A percentile compares a stretch with the other conserved stretches of the same genome.
Evolutionary conservation across 2,329 filamentous ascomycete species (phyloP).

Genomic region (Penicillium sp.): DNA sequence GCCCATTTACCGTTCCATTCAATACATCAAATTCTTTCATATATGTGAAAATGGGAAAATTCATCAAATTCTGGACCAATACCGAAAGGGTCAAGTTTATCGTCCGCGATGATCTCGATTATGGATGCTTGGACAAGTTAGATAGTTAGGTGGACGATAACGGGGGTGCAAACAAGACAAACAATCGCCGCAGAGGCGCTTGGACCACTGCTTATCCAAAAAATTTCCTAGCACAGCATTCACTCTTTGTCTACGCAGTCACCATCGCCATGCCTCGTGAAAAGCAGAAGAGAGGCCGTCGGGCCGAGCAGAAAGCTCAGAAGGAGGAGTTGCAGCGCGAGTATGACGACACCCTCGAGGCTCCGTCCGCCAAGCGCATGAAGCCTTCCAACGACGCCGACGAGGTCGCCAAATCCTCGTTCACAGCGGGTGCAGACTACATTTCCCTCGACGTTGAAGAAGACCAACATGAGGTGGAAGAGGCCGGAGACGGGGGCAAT

Average conservation of each 20-base stretch:
- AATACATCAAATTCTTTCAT: too few relatives aligned
- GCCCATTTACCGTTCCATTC: too few relatives aligned
- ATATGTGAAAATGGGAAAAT: too few relatives aligned
- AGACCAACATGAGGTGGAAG: conserved; percentile 9
- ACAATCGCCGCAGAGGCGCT: conserved; percentile 31
- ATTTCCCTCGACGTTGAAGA: conserved; percentile 38
- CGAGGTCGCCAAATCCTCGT: conserved; percentile 21
- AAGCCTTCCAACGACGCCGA: conserved; percentile 33
- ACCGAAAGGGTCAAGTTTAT: too few relatives aligned
- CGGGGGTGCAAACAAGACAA: conserved; percentile 34
- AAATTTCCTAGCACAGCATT: conserved; percentile 25
- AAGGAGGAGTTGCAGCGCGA: conserved; percentile 42
- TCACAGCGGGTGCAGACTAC: conserved; percentile 34
- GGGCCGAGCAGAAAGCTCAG: conserved; percentile 44
- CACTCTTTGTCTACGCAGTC: conserved; percentile 10
- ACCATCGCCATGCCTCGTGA: conserved; percentile 46
- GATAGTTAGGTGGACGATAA: not conserved
- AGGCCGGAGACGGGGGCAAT: conserved; percentile 24
- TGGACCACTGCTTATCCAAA: conserved; percentile 42
- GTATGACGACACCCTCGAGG: conserved; percentile 36
- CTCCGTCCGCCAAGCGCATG: conserved; percentile 40
- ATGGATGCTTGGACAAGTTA: not conserved
- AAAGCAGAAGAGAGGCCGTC: conserved; percentile 50
- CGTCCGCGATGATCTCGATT: not conserved
- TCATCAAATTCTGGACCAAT: too few relatives aligned